phyloP scores from a whole-genome alignment of 345 rosid species.

The Durio zibethinus region DNA sequence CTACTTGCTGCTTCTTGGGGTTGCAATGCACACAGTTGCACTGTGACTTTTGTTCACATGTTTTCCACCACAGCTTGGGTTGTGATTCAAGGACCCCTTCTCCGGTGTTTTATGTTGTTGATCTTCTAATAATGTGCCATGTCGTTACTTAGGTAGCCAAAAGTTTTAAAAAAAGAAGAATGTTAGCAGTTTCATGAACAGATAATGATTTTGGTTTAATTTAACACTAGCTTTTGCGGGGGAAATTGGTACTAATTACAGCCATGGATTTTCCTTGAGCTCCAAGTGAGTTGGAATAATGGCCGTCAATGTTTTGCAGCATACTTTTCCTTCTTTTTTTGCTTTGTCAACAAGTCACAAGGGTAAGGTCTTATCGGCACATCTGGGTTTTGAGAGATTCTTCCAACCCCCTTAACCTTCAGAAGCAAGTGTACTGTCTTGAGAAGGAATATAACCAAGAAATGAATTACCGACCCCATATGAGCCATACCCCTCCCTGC shows the following conservation, averaged over 20 bases:
- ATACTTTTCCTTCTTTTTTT: not conserved
- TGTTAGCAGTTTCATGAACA: not conserved
- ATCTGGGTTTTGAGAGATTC: conserved; percentile 10
- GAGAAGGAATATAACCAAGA: not conserved
- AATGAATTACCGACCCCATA: not conserved
- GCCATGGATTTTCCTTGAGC: not conserved
- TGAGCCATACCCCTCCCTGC: not conserved
- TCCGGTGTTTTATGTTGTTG: not conserved
- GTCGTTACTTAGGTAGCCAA: not conserved
- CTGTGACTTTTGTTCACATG: not conserved
- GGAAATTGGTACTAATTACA: not conserved
- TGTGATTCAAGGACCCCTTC: not conserved
- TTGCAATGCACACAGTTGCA: not conserved
- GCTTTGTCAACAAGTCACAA: conserved; percentile 13
- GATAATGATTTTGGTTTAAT: not conserved
- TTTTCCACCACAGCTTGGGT: not conserved
- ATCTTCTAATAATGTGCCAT: not conserved
- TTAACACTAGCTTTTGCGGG: not conserved
- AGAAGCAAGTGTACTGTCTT: not conserved
- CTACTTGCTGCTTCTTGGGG: not conserved
- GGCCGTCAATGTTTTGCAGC: conserved; percentile 21
- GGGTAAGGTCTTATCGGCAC: conserved; percentile 24
- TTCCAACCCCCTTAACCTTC: not conserved
- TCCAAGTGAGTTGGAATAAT: conserved; percentile 21
- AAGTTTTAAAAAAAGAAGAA: not conserved